These are phyloP conservation scores for Candida ortonii DNA, from an alignment of 805 yeast genomes.

Conservation along the genomic window DNA sequence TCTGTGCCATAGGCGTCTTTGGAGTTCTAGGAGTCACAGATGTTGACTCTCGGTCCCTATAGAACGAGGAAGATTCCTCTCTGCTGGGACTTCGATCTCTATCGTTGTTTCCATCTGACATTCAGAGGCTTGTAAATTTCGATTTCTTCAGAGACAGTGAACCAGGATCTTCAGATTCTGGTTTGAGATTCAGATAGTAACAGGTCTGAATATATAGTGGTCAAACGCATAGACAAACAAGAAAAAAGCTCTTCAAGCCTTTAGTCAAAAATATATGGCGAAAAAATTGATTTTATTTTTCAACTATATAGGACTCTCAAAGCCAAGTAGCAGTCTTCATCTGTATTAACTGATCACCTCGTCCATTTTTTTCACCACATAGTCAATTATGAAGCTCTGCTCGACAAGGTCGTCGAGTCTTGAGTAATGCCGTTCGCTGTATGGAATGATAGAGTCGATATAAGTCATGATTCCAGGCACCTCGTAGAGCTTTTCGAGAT, in stretches of 20 bases:
- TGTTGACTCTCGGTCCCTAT: too few species aligned
- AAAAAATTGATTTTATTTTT: neutral
- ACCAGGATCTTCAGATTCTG: too few species aligned
- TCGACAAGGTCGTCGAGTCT: conserved; percentile 80
- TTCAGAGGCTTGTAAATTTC: neutral
- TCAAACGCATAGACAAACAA: too few species aligned
- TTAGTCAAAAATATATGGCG: conserved; percentile 3
- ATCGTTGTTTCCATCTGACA: too few species aligned
- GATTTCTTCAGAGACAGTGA: too few species aligned
- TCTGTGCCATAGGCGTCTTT: conserved; percentile 13
- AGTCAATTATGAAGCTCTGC: conserved; percentile 82
- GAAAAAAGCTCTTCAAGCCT: too few species aligned
- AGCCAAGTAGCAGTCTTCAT: neutral
- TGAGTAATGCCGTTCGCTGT: conserved; percentile 78
- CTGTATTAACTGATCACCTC: conserved; percentile 27
- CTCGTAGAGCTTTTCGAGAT: conserved; percentile 54
- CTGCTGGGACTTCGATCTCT: conserved; percentile 17
- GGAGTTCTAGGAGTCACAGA: conserved; percentile 14
- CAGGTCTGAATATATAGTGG: too few species aligned
- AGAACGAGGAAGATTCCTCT: too few species aligned
- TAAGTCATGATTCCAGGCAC: conserved; percentile 65
- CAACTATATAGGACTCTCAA: neutral
- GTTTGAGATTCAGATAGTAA: too few species aligned
- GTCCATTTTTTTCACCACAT: conserved; percentile 75
- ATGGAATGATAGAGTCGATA: conserved; percentile 79